Conservation (phyloP, 1,284 basidiomycete species). For the Abortiporus biennis region DNA sequence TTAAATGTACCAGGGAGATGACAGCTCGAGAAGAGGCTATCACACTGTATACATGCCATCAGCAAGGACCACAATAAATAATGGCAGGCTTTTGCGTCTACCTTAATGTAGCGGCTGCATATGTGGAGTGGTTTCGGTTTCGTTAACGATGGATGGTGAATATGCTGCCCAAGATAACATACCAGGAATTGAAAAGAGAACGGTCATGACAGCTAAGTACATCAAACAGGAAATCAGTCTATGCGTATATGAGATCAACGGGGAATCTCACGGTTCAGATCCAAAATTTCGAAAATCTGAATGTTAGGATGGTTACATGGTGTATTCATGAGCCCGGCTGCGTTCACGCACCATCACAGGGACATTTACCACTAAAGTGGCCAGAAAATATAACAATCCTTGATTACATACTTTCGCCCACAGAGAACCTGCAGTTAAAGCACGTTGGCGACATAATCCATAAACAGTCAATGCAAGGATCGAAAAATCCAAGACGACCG, state of each 20-base stretch:
- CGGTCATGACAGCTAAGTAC: conserved; percentile 1
- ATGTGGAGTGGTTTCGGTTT: too few relatives aligned
- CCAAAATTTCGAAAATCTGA: conserved; percentile 1
- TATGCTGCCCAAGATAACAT: not conserved
- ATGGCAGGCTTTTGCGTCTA: not conserved
- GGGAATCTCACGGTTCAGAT: conserved; percentile 2
- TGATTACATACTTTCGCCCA: conserved; percentile 3
- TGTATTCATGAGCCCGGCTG: not conserved
- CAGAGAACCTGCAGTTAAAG: not conserved
- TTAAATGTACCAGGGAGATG: too few relatives aligned
- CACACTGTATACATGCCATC: not conserved
- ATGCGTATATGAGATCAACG: not conserved
- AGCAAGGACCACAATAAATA: not conserved
- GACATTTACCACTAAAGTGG: conserved; percentile 1
- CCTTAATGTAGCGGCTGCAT: conserved; percentile 2
- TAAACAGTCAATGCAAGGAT: not conserved
- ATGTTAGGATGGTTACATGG: not conserved
- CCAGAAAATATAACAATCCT: conserved; percentile 4
- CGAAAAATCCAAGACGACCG: conserved; percentile 1
- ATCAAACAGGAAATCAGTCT: not conserved
- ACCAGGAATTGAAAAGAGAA: conserved; percentile 2
- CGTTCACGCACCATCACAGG: conserved; percentile 1
- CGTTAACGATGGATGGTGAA: too few relatives aligned
- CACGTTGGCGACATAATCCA: not conserved
- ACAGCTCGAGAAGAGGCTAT: conserved; percentile 7